phyloP scores from a whole-genome alignment of 306 rosid species.

The Ormosia semicastrata region DNA sequence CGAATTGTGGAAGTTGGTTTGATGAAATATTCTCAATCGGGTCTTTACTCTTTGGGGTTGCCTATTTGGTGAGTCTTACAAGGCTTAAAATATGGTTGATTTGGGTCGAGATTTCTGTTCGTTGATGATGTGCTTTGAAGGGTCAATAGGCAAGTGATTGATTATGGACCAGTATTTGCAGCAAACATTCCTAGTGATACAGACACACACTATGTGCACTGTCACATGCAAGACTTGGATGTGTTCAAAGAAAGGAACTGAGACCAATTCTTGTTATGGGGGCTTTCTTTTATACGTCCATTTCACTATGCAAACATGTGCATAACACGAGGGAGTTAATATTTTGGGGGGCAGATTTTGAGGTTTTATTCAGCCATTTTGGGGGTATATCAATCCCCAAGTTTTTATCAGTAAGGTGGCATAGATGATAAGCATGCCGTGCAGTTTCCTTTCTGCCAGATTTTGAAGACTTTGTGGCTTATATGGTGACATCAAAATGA shows the following conservation, averaged over 20 bases:
- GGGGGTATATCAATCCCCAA: background rate
- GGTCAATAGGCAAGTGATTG: background rate
- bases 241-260: background rate
- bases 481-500: background rate
- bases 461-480: background rate
- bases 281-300: background rate
- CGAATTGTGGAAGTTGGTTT: background rate
- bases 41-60: background rate
- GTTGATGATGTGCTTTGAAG: background rate
- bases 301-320: background rate
- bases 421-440: background rate
- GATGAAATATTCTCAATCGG: background rate
- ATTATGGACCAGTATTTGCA: background rate
- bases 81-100: background rate
- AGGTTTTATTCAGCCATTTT: background rate
- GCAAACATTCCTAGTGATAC: constrained; percentile 10
- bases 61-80: background rate
- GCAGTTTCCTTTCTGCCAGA: background rate
- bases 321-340: background rate
- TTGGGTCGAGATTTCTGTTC: background rate
- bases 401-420: background rate
- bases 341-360: background rate
- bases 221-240: background rate
- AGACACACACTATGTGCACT: background rate
- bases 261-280: background rate